Conservation (phyloP, 2,329 filamentous ascomycete genomes). For the Elsinoe fawcettii region DNA sequence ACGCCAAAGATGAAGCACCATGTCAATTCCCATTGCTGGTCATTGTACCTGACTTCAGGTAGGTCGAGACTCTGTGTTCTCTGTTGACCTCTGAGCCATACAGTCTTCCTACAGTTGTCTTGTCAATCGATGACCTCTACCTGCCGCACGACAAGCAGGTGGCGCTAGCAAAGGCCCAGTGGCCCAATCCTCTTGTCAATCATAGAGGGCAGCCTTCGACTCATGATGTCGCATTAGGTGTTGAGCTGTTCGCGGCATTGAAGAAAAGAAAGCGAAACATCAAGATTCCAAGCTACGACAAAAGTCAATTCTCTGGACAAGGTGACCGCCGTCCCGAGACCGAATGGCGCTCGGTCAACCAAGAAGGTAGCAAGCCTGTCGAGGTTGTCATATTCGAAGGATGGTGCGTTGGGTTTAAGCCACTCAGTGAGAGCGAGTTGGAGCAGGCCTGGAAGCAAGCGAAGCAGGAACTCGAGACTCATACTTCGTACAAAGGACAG, state of each 20-base stretch:
- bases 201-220: slow-evolving; percentile 78
- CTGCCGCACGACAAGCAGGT: slow-evolving; percentile 62
- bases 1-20: neutral
- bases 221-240: slow-evolving; percentile 64
- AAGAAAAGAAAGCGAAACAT: slow-evolving; percentile 43
- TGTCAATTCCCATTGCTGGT: neutral
- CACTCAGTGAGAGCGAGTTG: slow-evolving; percentile 49
- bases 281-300: slow-evolving; percentile 72
- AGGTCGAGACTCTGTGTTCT: slow-evolving; percentile 55
- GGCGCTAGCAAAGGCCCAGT: slow-evolving; percentile 55
- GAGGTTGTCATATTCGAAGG: slow-evolving; percentile 76
- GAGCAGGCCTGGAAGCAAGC: slow-evolving; percentile 48
- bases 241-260: slow-evolving; percentile 55
- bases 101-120: slow-evolving; percentile 58
- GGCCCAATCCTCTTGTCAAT: slow-evolving; percentile 67
- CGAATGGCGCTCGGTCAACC: slow-evolving; percentile 55
- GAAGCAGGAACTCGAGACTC: slow-evolving; percentile 41
- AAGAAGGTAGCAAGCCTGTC: slow-evolving; percentile 39
- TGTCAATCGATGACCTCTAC: slow-evolving; percentile 88
- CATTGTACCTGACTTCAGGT: neutral
- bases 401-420: slow-evolving; percentile 80
- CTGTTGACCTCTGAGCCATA: slow-evolving; percentile 52
- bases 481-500: slow-evolving; percentile 40
- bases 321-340: slow-evolving; percentile 63
- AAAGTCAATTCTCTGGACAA: slow-evolving; percentile 65